These are phyloP conservation scores for Pichia exigua DNA, from an alignment of 805 yeast genomes.

Conservation along the genomic window DNA sequence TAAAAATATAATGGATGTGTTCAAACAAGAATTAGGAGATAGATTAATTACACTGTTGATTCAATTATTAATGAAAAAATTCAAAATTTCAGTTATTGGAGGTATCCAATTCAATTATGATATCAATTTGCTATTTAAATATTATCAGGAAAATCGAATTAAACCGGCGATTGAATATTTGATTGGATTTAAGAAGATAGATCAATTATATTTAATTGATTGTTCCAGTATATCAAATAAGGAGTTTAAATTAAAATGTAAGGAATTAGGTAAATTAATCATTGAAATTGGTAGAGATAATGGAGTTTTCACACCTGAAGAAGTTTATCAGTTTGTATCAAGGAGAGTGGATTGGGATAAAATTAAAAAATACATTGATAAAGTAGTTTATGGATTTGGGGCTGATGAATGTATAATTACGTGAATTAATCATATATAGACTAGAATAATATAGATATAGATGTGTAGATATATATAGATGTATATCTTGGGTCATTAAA, in stretches of 20 bases:
- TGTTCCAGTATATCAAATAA: conserved; percentile 21
- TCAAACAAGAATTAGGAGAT: conserved; percentile 89
- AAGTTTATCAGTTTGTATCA: conserved; percentile 85
- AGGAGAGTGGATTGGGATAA: conserved; percentile 79
- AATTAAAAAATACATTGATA: conserved; percentile 76
- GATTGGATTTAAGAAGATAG: conserved; percentile 75
- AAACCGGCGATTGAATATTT: conserved; percentile 68
- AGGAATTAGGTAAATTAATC: conserved; percentile 74
- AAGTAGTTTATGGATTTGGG: conserved; percentile 89
- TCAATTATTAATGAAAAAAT: conserved; percentile 63
- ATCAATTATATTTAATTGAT: conserved; percentile 69
- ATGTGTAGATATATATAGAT: not conserved
- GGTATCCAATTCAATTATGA: conserved; percentile 79
- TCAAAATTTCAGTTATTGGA: conserved; percentile 68
- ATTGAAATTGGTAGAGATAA: conserved; percentile 80
- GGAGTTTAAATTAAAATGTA: conserved; percentile 56
- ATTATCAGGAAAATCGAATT: conserved; percentile 54
- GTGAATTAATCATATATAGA: conserved; percentile 21
- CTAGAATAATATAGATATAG: too few species aligned
- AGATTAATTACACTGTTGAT: conserved; percentile 71
- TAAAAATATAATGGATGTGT: conserved; percentile 79
- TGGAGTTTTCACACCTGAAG: conserved; percentile 88
- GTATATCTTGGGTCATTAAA: too few species aligned
- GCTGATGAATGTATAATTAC: conserved; percentile 64
- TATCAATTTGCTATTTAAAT: conserved; percentile 68